Evolutionary conservation across 345 rosid species (phyloP).

Genomic region (Anacardium occidentale): DNA sequence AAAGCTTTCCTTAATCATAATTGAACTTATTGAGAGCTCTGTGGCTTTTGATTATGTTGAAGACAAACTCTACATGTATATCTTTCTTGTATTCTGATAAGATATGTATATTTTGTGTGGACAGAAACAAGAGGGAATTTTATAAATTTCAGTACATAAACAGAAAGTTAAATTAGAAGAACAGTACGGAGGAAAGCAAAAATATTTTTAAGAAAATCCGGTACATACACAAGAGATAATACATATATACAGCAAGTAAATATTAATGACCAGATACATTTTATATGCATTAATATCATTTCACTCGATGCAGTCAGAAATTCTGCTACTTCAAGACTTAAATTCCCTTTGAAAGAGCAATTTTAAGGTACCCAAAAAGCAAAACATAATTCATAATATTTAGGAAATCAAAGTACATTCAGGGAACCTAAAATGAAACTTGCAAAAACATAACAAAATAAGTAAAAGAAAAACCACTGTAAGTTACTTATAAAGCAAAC

Average conservation of each 20-base stretch:
- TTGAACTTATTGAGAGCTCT: slow-evolving; percentile 1
- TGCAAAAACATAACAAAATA: neutral
- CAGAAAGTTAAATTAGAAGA: neutral
- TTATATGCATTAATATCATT: too few relatives aligned
- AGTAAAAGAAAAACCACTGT: neutral
- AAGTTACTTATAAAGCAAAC: slow-evolving; percentile 13
- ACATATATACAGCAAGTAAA: too few relatives aligned
- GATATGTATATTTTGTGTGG: neutral
- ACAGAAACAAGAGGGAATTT: neutral
- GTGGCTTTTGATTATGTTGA: slow-evolving; percentile 16
- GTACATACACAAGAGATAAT: too few relatives aligned
- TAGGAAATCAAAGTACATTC: slow-evolving; percentile 3
- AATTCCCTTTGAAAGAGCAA: neutral
- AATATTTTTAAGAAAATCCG: too few relatives aligned
- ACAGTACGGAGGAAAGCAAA: too few relatives aligned
- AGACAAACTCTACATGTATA: slow-evolving; percentile 13
- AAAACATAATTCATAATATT: neutral
- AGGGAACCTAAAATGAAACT: neutral
- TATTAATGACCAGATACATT: too few relatives aligned
- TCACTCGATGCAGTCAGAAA: slow-evolving; percentile 1
- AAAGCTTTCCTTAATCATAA: slow-evolving; percentile 8
- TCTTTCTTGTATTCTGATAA: slow-evolving; percentile 5
- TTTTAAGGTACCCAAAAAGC: neutral
- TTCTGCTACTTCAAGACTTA: neutral
- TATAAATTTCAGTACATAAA: neutral